A percentile compares a stretch with the other conserved stretches of the same genome.
Conservation (phyloP, 768 basidiomycete species). For the Hygrophorus pudorinus region DNA sequence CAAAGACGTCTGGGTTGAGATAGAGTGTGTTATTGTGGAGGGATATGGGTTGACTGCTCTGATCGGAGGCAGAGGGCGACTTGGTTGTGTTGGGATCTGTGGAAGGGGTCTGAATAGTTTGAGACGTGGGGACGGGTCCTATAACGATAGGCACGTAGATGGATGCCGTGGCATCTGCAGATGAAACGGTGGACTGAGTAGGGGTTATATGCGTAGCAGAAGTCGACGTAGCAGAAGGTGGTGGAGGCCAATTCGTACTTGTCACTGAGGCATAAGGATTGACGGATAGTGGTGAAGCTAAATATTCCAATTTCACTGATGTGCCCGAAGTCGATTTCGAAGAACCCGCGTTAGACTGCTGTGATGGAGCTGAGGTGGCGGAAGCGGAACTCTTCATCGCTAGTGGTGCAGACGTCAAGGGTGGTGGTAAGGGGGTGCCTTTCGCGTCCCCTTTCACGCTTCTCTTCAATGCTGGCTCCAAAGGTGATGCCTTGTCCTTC, state of each 20-base stretch:
- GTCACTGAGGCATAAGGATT: constrained; percentile 9
- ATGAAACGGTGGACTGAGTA: constrained; percentile 7
- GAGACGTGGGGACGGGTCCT: constrained; percentile 58
- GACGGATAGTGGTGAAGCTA: constrained; percentile 17
- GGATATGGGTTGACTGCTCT: constrained; percentile 36
- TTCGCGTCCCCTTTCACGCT: constrained; percentile 58
- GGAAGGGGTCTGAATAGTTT: constrained; percentile 38
- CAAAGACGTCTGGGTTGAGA: constrained; percentile 79
- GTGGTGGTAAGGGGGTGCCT: constrained; percentile 53
- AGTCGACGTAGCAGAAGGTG: constrained; percentile 18
- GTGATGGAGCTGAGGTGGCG: background rate
- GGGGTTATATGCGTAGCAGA: constrained; percentile 10
- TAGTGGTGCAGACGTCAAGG: constrained; percentile 57
- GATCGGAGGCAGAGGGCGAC: constrained; percentile 2
- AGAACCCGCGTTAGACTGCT: constrained; percentile 9
- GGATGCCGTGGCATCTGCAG: constrained; percentile 26
- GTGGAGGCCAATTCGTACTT: constrained; percentile 8
- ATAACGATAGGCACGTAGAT: constrained; percentile 73
- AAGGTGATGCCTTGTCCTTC: constrained; percentile 38
- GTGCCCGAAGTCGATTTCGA: constrained; percentile 22
- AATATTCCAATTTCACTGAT: constrained; percentile 11
- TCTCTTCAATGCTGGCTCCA: constrained; percentile 60
- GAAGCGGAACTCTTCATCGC: constrained; percentile 27
- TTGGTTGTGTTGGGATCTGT: constrained; percentile 41
- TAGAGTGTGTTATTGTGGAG: constrained; percentile 78